Evolutionary conservation across 2,329 filamentous ascomycete species (phyloP).

Genomic region (Penicillium italicum): DNA sequence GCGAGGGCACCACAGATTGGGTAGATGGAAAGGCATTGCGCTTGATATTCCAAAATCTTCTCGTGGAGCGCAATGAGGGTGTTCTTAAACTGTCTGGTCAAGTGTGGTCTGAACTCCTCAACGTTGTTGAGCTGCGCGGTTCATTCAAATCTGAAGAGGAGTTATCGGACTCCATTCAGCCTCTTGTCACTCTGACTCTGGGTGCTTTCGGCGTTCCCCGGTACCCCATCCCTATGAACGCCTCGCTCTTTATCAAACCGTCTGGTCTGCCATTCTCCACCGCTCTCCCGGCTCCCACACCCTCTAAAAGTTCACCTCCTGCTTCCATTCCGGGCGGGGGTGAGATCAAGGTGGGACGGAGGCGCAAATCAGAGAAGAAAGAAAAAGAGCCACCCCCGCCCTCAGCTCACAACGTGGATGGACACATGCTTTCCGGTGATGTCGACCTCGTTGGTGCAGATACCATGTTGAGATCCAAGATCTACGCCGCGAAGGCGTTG

Average conservation of each 20-base stretch:
- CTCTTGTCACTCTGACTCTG: conserved; percentile 79
- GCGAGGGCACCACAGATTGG: conserved; percentile 79
- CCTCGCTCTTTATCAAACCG: conserved; percentile 82
- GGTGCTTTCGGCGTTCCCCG: conserved; percentile 90
- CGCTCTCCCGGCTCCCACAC: conserved; percentile 31
- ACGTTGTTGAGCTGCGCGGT: conserved; percentile 59
- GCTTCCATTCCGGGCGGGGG: conserved; percentile 51
- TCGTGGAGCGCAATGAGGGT: conserved; percentile 84
- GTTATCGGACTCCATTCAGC: conserved; percentile 69
- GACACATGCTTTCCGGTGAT: conserved; percentile 96
- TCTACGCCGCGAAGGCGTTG: conserved; percentile 81
- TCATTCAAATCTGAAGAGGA: conserved; percentile 65
- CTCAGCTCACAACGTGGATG: conserved; percentile 90
- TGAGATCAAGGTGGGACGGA: conserved; percentile 63
- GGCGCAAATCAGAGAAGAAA: conserved; percentile 78
- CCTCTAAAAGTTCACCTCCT: conserved; percentile 43
- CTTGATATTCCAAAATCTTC: conserved; percentile 88
- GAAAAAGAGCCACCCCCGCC: conserved; percentile 67
- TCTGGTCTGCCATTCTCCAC: conserved; percentile 78
- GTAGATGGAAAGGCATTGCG: conserved; percentile 84
- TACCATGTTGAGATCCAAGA: conserved; percentile 79
- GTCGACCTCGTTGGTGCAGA: conserved; percentile 91
- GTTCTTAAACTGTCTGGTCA: conserved; percentile 80
- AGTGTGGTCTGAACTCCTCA: conserved; percentile 77
- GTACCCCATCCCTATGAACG: conserved; percentile 89